Evolutionary conservation across 202 grass and related monocot genomes (phyloP).

Genomic region (Carex sylvatica): DNA sequence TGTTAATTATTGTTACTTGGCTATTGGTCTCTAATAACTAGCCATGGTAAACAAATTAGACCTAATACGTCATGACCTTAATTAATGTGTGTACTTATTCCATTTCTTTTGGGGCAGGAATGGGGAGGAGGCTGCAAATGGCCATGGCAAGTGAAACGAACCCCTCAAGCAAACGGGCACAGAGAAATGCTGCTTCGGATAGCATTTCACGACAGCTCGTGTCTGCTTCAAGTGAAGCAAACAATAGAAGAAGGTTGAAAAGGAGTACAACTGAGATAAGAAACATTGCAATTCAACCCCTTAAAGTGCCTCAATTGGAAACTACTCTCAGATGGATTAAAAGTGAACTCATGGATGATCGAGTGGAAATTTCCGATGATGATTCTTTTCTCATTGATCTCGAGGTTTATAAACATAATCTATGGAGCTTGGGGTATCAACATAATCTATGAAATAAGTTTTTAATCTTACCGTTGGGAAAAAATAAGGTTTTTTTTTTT

Average conservation of each 20-base stretch:
- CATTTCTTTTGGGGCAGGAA: neutral
- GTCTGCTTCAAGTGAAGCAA: neutral
- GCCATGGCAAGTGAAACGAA: neutral
- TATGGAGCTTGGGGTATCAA: neutral
- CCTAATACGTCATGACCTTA: neutral
- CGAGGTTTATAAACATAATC: neutral
- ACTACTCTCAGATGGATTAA: neutral
- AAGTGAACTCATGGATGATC: slow-evolving; percentile 2
- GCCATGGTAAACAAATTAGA: neutral
- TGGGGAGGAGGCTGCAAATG: neutral
- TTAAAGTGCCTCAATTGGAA: neutral
- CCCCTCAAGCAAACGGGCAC: neutral
- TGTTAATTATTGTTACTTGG: neutral
- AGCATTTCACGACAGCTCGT: neutral
- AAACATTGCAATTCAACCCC: neutral
- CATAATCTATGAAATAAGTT: neutral
- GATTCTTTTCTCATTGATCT: neutral
- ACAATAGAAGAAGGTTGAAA: neutral
- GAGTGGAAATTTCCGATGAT: neutral
- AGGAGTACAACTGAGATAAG: neutral
- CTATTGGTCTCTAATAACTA: neutral
- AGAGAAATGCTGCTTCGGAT: neutral
- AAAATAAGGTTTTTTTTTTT: too few relatives aligned
- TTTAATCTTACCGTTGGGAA: too few relatives aligned
- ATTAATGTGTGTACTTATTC: neutral